A percentile compares a stretch with the other conserved stretches of the same genome.
Conservation (phyloP, 78 protist species). For the Guillardia theta region DNA sequence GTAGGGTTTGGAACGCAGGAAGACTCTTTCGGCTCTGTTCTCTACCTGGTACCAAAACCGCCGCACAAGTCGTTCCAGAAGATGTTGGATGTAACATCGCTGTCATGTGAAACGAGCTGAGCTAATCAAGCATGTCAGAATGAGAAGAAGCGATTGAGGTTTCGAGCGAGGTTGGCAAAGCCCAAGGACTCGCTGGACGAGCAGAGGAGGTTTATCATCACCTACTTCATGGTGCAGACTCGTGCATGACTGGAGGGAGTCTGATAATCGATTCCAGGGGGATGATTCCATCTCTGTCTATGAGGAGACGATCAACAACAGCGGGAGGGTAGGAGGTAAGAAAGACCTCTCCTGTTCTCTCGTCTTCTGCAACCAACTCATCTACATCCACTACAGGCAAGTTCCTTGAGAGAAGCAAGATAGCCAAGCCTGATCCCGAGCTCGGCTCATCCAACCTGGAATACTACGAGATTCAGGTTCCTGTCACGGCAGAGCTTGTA, state of each 20-base stretch:
- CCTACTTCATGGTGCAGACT: not conserved
- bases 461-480: not conserved
- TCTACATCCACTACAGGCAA: not conserved
- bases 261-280: not conserved
- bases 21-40: slow-evolving; percentile 15
- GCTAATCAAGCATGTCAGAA: not conserved
- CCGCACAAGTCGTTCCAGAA: not conserved
- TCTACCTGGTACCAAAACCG: slow-evolving; percentile 13
- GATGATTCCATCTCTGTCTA: slow-evolving; percentile 27
- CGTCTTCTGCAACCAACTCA: not conserved
- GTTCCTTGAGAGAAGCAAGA: not conserved
- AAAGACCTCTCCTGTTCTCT: not conserved
- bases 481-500: not conserved
- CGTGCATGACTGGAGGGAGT: not conserved
- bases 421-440: no score
- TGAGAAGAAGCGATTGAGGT: not conserved
- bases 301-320: not conserved
- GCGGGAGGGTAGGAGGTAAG: not conserved
- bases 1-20: not conserved
- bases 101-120: no score
- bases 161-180: not conserved
- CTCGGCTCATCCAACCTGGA: not conserved
- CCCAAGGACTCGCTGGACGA: not conserved
- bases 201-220: slow-evolving; percentile 23
- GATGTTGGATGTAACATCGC: not conserved